Conservation (phyloP, 1,284 basidiomycete genomes). For the Microbotryum violaceum region DNA sequence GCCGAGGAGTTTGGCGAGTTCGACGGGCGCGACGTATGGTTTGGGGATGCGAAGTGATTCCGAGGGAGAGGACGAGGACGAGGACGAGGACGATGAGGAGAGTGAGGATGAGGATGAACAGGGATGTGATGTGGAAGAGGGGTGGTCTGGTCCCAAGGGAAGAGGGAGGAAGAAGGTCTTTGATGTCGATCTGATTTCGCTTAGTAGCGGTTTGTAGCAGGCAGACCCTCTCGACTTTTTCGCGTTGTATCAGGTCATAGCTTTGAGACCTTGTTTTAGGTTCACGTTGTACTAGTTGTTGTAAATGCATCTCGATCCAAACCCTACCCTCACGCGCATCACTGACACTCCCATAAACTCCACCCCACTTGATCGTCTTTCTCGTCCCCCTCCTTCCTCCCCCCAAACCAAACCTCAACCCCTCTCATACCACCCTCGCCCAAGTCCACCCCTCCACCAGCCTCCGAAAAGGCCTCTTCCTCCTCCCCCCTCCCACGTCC, state of each 20-base stretch:
- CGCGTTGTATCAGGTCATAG: not conserved
- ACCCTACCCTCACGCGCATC: not conserved
- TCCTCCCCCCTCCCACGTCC: conserved; percentile 27
- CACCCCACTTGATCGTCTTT: not conserved
- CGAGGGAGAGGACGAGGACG: conserved; percentile 4
- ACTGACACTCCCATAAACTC: conserved; percentile 19
- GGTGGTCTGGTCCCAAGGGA: not conserved
- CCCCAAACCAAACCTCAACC: no score
- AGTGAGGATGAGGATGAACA: conserved; percentile 5
- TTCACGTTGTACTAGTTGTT: not conserved
- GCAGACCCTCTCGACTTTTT: not conserved
- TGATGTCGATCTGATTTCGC: not conserved
- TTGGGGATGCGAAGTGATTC: not conserved
- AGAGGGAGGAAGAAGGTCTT: conserved; percentile 1
- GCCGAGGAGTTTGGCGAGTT: conserved; percentile 7
- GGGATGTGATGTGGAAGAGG: not conserved
- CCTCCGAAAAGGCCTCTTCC: conserved; percentile 15
- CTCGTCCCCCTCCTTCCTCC: not conserved
- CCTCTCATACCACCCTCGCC: conserved; percentile 7
- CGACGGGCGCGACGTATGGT: conserved; percentile 24
- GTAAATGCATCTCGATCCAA: not conserved
- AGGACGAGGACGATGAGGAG: not conserved
- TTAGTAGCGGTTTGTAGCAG: not conserved
- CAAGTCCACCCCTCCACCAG: conserved; percentile 10
- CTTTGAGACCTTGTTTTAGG: conserved; percentile 1